These are phyloP conservation scores for Mortierella sp. DNA, from an alignment of 371 early-diverging fungal genomes.

Conservation along the genomic window DNA sequence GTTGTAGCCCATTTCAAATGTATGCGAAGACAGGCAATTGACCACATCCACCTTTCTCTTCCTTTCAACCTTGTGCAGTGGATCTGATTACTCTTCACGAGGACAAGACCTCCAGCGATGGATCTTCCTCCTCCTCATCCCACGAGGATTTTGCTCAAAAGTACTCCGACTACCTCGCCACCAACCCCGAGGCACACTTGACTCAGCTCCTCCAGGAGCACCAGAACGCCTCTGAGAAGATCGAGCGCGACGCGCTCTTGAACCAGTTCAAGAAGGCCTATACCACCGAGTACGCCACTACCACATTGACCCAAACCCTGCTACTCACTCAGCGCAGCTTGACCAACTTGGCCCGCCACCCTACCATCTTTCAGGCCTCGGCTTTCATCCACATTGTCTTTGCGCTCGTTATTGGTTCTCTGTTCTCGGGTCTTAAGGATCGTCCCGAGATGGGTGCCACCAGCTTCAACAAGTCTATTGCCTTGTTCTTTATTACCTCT, in stretches of 20 bases:
- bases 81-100: conserved; percentile 52
- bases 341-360: conserved; percentile 54
- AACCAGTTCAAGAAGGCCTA: conserved; percentile 40
- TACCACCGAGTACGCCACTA: conserved; percentile 48
- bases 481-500: conserved; percentile 53
- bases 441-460: conserved; percentile 42
- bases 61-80: conserved; percentile 17
- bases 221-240: conserved; percentile 31
- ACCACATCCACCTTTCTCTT: neutral
- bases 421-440: conserved; percentile 57
- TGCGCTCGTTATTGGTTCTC: conserved; percentile 49
- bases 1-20: neutral
- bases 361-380: conserved; percentile 56
- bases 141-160: conserved; percentile 35
- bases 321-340: conserved; percentile 53
- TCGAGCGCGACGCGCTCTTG: conserved; percentile 36
- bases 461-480: conserved; percentile 56
- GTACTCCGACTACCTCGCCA: conserved; percentile 29
- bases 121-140: neutral
- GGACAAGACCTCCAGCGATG: conserved; percentile 18
- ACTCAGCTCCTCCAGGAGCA: conserved; percentile 30
- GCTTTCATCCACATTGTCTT: conserved; percentile 53
- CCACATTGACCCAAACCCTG: conserved; percentile 44
- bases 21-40: neutral
- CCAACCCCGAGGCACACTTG: conserved; percentile 41